Conservation (phyloP, 257 asterid genomes). For the Agastache rugosa region DNA sequence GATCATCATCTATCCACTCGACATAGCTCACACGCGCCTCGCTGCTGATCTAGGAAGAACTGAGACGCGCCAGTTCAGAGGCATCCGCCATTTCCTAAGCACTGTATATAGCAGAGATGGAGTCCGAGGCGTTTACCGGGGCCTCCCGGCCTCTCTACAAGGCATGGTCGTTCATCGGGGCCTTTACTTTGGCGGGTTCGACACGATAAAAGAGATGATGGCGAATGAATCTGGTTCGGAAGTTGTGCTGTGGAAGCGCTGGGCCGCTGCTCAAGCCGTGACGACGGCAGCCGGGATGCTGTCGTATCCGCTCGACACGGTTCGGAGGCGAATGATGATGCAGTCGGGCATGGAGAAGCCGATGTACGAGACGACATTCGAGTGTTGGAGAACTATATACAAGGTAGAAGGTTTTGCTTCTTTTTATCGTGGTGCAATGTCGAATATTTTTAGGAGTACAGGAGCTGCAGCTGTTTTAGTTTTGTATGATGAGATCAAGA, state of each 20-base stretch:
- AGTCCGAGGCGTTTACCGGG: slow-evolving; percentile 78
- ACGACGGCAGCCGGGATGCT: slow-evolving; percentile 88
- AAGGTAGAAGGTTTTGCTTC: slow-evolving; percentile 72
- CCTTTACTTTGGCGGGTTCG: slow-evolving; percentile 89
- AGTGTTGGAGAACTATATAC: slow-evolving; percentile 86
- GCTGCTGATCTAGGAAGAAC: slow-evolving; percentile 92
- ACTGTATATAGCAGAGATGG: slow-evolving; percentile 71
- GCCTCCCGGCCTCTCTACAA: slow-evolving; percentile 88
- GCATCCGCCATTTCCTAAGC: slow-evolving; percentile 75
- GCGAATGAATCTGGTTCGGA: slow-evolving; percentile 49
- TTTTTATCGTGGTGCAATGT: slow-evolving; percentile 92
- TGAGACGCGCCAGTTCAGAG: slow-evolving; percentile 81
- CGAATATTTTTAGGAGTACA: slow-evolving; percentile 89
- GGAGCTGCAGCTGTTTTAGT: slow-evolving; percentile 97
- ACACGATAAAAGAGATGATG: slow-evolving; percentile 80
- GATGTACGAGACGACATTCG: slow-evolving; percentile 70
- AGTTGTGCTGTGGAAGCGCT: slow-evolving; percentile 82
- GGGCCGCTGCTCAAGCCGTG: slow-evolving; percentile 93
- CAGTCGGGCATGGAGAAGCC: slow-evolving; percentile 81
- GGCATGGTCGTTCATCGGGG: slow-evolving; percentile 96
- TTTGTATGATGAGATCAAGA: slow-evolving; percentile 89
- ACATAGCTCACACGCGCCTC: slow-evolving; percentile 93
- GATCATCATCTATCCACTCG: slow-evolving; percentile 90
- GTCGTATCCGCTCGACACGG: slow-evolving; percentile 93
- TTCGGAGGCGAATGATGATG: slow-evolving; percentile 98